A percentile compares a stretch with the other conserved stretches of the same genome.
Evolutionary conservation across 768 basidiomycete species (phyloP).

Genomic region (Rhodotorula toruloides): DNA sequence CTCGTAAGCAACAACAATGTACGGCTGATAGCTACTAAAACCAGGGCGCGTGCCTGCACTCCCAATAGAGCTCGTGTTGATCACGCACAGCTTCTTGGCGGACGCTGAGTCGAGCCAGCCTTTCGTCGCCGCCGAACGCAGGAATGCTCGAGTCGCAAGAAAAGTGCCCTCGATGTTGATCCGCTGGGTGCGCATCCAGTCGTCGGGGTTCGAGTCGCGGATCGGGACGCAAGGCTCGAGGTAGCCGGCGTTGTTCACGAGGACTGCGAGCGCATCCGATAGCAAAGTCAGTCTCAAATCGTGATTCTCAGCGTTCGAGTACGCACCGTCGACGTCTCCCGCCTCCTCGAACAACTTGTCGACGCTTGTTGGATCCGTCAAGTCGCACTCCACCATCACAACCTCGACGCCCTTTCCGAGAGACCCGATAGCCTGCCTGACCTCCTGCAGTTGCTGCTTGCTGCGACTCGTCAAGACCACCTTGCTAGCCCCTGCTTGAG

Average conservation of each 20-base stretch:
- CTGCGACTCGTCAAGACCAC: slow-evolving; percentile 15
- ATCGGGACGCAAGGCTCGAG: slow-evolving; percentile 19
- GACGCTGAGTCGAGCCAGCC: neutral
- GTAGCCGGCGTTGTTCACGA: slow-evolving; percentile 27
- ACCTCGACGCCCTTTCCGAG: slow-evolving; percentile 4
- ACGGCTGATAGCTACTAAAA: slow-evolving; percentile 14
- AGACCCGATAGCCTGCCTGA: slow-evolving; percentile 2
- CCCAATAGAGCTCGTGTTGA: slow-evolving; percentile 20
- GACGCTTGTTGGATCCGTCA: slow-evolving; percentile 6
- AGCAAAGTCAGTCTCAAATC: neutral
- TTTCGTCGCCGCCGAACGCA: neutral
- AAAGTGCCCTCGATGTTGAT: slow-evolving; percentile 17
- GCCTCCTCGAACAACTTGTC: slow-evolving; percentile 17
- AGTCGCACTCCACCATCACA: neutral
- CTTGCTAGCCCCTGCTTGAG: slow-evolving; percentile 16
- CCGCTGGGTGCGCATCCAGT: slow-evolving; percentile 9
- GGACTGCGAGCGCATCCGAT: neutral
- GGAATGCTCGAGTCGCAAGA: slow-evolving; percentile 26
- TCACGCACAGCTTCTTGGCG: slow-evolving; percentile 1
- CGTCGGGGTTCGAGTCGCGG: slow-evolving; percentile 4
- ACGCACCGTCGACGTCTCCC: slow-evolving; percentile 18
- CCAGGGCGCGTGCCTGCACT: neutral
- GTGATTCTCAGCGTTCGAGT: neutral
- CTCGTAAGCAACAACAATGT: neutral
- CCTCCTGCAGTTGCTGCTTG: slow-evolving; percentile 6